Percentiles rank a stretch among this genome's conserved stretches.
phyloP scores from a whole-genome alignment of 768 basidiomycete species.

The Leucosporidium scottii region DNA sequence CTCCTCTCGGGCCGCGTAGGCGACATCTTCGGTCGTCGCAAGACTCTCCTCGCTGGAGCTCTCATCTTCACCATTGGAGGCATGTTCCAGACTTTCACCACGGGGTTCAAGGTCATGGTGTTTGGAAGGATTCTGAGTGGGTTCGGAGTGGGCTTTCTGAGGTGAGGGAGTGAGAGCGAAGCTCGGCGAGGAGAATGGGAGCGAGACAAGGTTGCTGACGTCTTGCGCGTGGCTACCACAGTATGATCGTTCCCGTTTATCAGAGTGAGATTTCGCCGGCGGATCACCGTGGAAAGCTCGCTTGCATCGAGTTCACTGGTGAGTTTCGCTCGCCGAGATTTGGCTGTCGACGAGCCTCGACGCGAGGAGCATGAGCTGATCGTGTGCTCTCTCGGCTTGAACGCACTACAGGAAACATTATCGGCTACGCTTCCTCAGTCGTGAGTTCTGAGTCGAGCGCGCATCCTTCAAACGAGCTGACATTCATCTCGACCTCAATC shows the following conservation, averaged over 20 bases:
- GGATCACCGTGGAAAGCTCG: slow-evolving; percentile 77
- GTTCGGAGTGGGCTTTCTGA: slow-evolving; percentile 81
- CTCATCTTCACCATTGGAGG: slow-evolving; percentile 79
- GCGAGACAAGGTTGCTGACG: no score
- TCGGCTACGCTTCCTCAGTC: slow-evolving; percentile 83
- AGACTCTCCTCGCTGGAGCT: slow-evolving; percentile 76
- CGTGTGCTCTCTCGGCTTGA: no score
- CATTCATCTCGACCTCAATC: background rate
- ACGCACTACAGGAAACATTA: slow-evolving; percentile 56
- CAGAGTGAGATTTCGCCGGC: slow-evolving; percentile 95
- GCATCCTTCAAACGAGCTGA: no score
- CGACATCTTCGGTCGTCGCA: slow-evolving; percentile 74
- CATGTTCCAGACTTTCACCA: slow-evolving; percentile 71
- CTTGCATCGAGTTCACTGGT: slow-evolving; percentile 85
- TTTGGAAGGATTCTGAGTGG: slow-evolving; percentile 75
- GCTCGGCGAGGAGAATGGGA: background rate
- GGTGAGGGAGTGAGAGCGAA: slow-evolving; percentile 45
- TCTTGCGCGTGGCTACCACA: no score
- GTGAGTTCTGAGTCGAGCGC: no score
- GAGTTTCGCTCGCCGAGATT: no score
- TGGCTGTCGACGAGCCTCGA: no score
- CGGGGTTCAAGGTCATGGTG: slow-evolving; percentile 72
- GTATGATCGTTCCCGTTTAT: slow-evolving; percentile 90
- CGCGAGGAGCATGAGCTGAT: no score
- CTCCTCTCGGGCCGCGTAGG: slow-evolving; percentile 81